Conservation (phyloP, 2,329 filamentous ascomycete genomes). For the Ophiocordyceps camponoti-rufipedis region DNA sequence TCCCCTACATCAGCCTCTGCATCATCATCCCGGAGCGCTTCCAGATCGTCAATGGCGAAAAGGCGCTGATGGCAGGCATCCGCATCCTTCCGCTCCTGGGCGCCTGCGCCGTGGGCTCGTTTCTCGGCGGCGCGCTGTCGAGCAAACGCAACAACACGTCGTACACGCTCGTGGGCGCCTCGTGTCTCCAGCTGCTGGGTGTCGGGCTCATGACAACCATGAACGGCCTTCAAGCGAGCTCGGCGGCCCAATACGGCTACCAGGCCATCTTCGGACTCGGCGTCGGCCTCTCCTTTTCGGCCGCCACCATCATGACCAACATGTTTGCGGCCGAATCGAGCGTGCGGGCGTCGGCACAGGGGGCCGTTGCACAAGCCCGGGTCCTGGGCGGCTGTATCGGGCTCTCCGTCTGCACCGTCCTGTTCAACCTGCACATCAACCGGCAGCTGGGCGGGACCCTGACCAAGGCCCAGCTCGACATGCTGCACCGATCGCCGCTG, state of each 20-base stretch:
- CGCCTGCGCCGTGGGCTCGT: constrained; percentile 36
- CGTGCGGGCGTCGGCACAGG: constrained; percentile 39
- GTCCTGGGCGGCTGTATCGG: constrained; percentile 42
- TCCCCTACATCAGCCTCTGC: constrained; percentile 37
- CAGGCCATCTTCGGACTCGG: constrained; percentile 39
- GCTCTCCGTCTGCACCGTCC: constrained; percentile 37
- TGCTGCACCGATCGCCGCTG: constrained; percentile 25
- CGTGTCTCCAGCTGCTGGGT: constrained; percentile 32
- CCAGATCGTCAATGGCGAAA: constrained; percentile 37
- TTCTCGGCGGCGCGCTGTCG: constrained; percentile 33
- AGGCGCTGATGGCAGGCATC: constrained; percentile 33
- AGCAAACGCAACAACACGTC: constrained; percentile 35
- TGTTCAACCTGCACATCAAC: constrained; percentile 30
- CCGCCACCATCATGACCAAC: constrained; percentile 38
- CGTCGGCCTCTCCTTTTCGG: constrained; percentile 37
- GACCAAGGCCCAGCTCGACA: constrained; percentile 17
- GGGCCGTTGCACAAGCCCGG: constrained; percentile 39
- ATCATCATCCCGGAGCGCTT: constrained; percentile 41
- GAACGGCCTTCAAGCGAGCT: constrained; percentile 11
- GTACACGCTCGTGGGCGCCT: constrained; percentile 28
- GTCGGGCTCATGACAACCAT: constrained; percentile 30
- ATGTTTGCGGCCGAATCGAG: constrained; percentile 26
- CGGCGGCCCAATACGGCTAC: constrained; percentile 30
- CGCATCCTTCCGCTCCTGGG: constrained; percentile 40
- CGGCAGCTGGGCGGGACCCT: constrained; percentile 17